phyloP scores from a whole-genome alignment of 352 stramenopile species.

The Phytophthora quininea region DNA sequence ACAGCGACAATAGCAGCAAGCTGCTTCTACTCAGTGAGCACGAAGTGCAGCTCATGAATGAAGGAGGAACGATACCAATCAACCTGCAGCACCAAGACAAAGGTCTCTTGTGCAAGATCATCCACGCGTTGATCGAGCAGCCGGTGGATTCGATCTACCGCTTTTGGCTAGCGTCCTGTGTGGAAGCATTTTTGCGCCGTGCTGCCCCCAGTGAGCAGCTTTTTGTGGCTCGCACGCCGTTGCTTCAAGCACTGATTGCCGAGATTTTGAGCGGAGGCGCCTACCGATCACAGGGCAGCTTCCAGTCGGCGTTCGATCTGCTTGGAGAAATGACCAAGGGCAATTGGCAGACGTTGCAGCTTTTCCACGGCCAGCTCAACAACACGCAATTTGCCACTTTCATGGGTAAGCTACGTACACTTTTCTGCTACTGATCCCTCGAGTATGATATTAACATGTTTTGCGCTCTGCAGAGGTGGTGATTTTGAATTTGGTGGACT shows the following conservation, averaged over 20 bases:
- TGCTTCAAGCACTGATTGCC: slow-evolving; percentile 87
- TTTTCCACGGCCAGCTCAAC: slow-evolving; percentile 89
- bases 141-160: slow-evolving; percentile 94
- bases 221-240: slow-evolving; percentile 88
- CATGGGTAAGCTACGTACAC: slow-evolving; percentile 52
- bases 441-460: too few relatives aligned
- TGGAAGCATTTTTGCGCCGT: slow-evolving; percentile 95
- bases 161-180: slow-evolving; percentile 96
- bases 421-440: too few relatives aligned
- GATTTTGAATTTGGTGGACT: slow-evolving; percentile 95
- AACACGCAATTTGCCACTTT: slow-evolving; percentile 91
- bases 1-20: slow-evolving; percentile 84
- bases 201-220: slow-evolving; percentile 87
- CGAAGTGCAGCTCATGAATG: slow-evolving; percentile 64
- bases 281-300: slow-evolving; percentile 89
- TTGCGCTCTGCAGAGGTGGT: slow-evolving; percentile 76
- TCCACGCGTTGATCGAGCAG: slow-evolving; percentile 90
- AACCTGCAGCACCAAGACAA: slow-evolving; percentile 74
- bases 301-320: slow-evolving; percentile 97
- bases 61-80: slow-evolving; percentile 50
- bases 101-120: slow-evolving; percentile 92
- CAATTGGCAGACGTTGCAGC: slow-evolving; percentile 89
- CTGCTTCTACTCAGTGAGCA: slow-evolving; percentile 77
- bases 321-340: slow-evolving; percentile 96
- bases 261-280: slow-evolving; percentile 86